Conservation (phyloP, 176 grass and related monocot species). For the Oryza punctata region DNA sequence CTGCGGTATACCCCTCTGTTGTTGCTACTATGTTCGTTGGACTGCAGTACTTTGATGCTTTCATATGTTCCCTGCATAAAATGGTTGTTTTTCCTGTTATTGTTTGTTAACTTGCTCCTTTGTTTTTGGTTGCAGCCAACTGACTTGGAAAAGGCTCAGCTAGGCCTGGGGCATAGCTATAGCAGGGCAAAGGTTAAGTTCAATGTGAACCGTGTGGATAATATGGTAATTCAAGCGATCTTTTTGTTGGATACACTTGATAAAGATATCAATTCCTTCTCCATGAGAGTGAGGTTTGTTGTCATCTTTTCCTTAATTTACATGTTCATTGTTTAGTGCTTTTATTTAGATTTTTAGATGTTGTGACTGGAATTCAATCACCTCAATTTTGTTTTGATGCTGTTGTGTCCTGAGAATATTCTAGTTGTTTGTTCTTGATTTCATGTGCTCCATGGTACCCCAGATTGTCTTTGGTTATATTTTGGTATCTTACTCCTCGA, state of each 20-base stretch:
- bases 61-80: neutral
- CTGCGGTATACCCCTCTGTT: neutral
- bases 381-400: neutral
- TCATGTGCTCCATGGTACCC: neutral
- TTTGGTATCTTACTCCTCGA: neutral
- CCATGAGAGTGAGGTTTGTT: conserved; percentile 87
- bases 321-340: neutral
- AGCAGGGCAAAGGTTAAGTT: conserved; percentile 93
- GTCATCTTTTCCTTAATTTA: neutral
- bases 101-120: neutral
- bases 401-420: neutral
- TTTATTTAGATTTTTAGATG: neutral
- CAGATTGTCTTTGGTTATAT: neutral
- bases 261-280: conserved; percentile 85
- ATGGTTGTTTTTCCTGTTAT: neutral
- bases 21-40: neutral
- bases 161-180: conserved; percentile 76
- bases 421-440: neutral
- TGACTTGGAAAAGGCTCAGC: conserved; percentile 69
- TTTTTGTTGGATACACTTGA: conserved; percentile 83
- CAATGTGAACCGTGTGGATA: conserved; percentile 90
- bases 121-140: conserved; percentile 44
- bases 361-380: neutral
- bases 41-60: neutral
- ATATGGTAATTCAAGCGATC: conserved; percentile 91